Evolutionary conservation across 176 grass and related monocot species (phyloP).

Genomic region (Luzula sylvatica): DNA sequence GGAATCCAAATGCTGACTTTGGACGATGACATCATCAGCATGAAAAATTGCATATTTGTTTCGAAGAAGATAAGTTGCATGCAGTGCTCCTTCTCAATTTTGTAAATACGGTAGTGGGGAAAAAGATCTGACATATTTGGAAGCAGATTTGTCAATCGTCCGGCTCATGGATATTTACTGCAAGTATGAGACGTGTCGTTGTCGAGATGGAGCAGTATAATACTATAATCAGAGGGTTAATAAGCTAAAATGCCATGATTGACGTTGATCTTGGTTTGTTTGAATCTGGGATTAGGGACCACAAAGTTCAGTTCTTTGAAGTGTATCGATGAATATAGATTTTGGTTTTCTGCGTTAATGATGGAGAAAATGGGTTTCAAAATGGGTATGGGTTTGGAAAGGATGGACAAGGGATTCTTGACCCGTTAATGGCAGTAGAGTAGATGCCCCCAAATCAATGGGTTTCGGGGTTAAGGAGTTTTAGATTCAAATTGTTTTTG

Average conservation of each 20-base stretch:
- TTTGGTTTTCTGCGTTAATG: constrained; percentile 90
- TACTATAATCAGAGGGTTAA: too few species aligned
- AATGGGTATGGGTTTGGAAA: constrained; percentile 59
- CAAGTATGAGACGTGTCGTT: too few species aligned
- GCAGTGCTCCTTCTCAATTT: constrained; percentile 36
- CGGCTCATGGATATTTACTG: too few species aligned
- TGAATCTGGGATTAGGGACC: constrained; percentile 7
- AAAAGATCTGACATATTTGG: too few species aligned
- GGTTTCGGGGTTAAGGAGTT: constrained; percentile 47
- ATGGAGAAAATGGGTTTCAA: constrained; percentile 89
- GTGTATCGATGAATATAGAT: constrained; percentile 49
- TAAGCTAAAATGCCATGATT: too few species aligned
- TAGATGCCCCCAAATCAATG: constrained; percentile 35
- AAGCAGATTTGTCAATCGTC: too few species aligned
- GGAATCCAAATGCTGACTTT: constrained; percentile 30
- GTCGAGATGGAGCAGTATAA: too few species aligned
- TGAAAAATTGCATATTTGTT: constrained; percentile 46
- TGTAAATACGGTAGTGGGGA: too few species aligned
- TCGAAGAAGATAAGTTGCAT: constrained; percentile 29
- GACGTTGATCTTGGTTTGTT: constrained; percentile 51
- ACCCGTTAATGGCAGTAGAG: constrained; percentile 41
- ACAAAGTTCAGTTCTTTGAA: too few species aligned
- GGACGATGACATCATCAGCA: constrained; percentile 51
- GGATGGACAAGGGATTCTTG: constrained; percentile 56
- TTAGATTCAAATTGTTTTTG: not conserved